Base-by-base conservation (phyloP, 2,329 filamentous ascomycete species). In the Berkeleyomyces basicola region DNA sequence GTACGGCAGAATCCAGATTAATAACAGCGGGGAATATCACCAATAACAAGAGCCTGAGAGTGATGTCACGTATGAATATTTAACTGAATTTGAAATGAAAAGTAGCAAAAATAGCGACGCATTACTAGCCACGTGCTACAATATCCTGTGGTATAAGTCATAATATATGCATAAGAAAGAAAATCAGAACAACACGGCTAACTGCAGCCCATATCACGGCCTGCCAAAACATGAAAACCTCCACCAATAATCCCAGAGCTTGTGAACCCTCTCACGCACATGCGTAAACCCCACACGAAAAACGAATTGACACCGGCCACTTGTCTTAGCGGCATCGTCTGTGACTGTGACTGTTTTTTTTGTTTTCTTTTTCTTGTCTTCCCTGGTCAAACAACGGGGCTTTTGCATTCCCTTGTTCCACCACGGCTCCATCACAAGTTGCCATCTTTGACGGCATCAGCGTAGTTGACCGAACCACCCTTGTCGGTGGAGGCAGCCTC, bases 401-500 rank as follows among this genome's bases (percentile, higher is more conserved):
- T 42, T 42, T 33, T 4, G 14, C 37, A 9, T 37, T 31, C 31
- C 49, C 4, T 14, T 3, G 10, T 14, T 43, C n/a, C 16, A 3
- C 23, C 36, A 10, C 47, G 11, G 7, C 16, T 9, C 39, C 55
- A 43, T 58, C 39, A 58, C 49, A 37, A 51, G 33, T 51, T 61
- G 36, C 59, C 57, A 11, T 58, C 61, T 60, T 61, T 64, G n/a
- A 36, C 59, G 23, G 42, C 59, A 42, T 66, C 67, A 47, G 63
- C 49, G 33, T 65, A 42, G 36, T 47, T 61, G 31, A 61, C 62
- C 31, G 63, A 57, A 3, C 66, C 67, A 23, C 68, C 68, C 61
- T 72, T 70, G 37, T 71, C 70, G 3, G 67, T 64, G 43, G 68
- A 44, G 14, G 68, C 68, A 3, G 67, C 64, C 66, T 67, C 67